A percentile compares a stretch with the other conserved stretches of the same genome.
Conservation (phyloP, 2,329 filamentous ascomycete species). For the Fusarium mangiferae region DNA sequence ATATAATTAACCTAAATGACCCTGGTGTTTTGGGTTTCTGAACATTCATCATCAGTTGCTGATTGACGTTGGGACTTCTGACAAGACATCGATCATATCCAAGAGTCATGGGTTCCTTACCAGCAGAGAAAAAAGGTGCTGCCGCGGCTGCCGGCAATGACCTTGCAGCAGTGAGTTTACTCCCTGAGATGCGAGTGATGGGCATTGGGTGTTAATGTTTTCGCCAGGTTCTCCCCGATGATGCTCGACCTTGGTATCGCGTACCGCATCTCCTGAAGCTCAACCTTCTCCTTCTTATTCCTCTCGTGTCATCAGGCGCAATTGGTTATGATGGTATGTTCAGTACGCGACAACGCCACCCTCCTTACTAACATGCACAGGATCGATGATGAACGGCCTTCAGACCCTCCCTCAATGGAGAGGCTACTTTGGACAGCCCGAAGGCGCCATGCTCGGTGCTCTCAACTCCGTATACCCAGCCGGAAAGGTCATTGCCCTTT, state of each 20-base stretch:
- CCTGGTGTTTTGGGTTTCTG: not conserved
- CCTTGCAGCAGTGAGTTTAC: conserved; percentile 23
- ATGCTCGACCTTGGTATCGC: conserved; percentile 55
- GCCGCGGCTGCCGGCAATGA: conserved; percentile 25
- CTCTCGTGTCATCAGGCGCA: conserved; percentile 54
- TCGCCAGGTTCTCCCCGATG: conserved; percentile 52
- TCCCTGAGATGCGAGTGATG: accelerated
- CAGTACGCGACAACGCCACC: accelerated
- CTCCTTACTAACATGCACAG: conserved; percentile 11
- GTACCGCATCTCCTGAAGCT: conserved; percentile 55
- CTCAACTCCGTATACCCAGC: conserved; percentile 52
- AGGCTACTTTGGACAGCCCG: conserved; percentile 52
- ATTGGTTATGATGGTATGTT: conserved; percentile 56
- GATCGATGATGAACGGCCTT: conserved; percentile 58
- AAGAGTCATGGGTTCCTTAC: conserved; percentile 1
- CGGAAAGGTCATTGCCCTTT: conserved; percentile 52
- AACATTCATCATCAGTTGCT: not conserved
- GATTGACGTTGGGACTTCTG: not conserved
- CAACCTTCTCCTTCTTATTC: conserved; percentile 56
- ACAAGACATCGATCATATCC: not conserved
- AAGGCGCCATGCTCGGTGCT: conserved; percentile 50
- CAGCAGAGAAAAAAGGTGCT: conserved; percentile 17
- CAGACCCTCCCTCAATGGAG: conserved; percentile 56
- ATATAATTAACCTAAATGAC: not conserved
- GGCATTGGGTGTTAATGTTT: not conserved